A percentile compares a stretch with the other conserved stretches of the same genome.
These are phyloP conservation scores for Penicillium canescens DNA, from an alignment of 495 filamentous ascomycete species.

Conservation along the genomic window DNA sequence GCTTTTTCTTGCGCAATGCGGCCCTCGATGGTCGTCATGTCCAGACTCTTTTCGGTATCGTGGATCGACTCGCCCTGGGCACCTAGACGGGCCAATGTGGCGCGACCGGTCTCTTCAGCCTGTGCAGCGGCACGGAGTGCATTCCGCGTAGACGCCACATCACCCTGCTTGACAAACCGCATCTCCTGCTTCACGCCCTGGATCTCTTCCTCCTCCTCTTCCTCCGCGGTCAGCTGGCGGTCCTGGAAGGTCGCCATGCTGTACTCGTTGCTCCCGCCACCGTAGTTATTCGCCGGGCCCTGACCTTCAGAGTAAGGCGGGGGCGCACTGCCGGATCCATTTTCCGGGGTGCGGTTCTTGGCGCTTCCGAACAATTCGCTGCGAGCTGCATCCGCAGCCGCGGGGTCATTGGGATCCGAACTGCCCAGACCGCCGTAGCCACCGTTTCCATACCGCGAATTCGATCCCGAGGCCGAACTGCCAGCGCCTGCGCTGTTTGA, in stretches of 20 bases:
- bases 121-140: slow-evolving; percentile 64
- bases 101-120: slow-evolving; percentile 69
- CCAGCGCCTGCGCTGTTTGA: slow-evolving; percentile 28
- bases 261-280: slow-evolving; percentile 47
- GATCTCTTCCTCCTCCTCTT: slow-evolving; percentile 69
- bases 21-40: slow-evolving; percentile 66
- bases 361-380: slow-evolving; percentile 68
- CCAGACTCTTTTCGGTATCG: slow-evolving; percentile 74
- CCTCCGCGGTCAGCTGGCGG: slow-evolving; percentile 73
- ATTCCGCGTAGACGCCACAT: slow-evolving; percentile 70
- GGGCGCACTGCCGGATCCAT: slow-evolving; percentile 34
- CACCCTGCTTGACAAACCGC: slow-evolving; percentile 70
- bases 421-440: slow-evolving; percentile 74
- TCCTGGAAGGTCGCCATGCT: slow-evolving; percentile 63
- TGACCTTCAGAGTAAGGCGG: slow-evolving; percentile 46
- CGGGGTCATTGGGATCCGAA: slow-evolving; percentile 53
- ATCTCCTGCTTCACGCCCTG: slow-evolving; percentile 72
- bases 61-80: slow-evolving; percentile 76
- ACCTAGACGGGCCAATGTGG: slow-evolving; percentile 68
- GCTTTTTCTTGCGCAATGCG: slow-evolving; percentile 73
- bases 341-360: slow-evolving; percentile 52
- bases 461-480: slow-evolving; percentile 16
- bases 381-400: slow-evolving; percentile 51
- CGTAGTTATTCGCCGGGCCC: slow-evolving; percentile 31
- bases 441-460: slow-evolving; percentile 56